These are phyloP conservation scores for Carex sylvatica DNA, from an alignment of 202 grass and related monocot species.

Conservation along the genomic window DNA sequence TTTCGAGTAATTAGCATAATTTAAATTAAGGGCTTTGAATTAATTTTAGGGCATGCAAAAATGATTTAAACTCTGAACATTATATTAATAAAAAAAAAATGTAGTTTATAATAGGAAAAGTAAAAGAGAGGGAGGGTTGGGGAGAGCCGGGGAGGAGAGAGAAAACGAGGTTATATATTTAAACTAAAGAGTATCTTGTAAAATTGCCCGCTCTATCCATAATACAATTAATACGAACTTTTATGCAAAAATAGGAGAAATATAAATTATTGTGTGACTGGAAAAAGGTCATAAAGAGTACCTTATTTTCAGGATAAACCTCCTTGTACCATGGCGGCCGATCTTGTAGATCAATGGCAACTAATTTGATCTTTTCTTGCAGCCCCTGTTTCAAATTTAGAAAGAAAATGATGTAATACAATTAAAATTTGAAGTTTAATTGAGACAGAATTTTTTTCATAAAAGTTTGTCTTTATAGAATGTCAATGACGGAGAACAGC, in stretches of 20 bases:
- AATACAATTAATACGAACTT: background rate
- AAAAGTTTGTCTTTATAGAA: too few species aligned
- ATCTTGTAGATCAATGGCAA: constrained; percentile 60
- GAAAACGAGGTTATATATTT: too few species aligned
- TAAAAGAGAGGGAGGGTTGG: too few species aligned
- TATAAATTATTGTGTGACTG: background rate
- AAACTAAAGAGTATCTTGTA: background rate
- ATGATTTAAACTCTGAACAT: too few species aligned
- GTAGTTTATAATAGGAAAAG: too few species aligned
- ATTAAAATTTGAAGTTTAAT: background rate
- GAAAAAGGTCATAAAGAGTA: background rate
- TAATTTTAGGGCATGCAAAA: too few species aligned
- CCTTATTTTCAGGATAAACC: constrained; percentile 78
- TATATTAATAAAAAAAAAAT: too few species aligned
- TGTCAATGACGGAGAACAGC: too few species aligned
- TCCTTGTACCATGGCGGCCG: constrained; percentile 89
- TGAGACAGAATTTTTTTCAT: background rate
- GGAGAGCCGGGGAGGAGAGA: too few species aligned
- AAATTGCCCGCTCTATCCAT: background rate
- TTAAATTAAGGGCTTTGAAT: too few species aligned
- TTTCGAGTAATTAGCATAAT: too few species aligned
- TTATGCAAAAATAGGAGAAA: too few species aligned
- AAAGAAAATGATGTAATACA: background rate
- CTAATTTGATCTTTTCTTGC: constrained; percentile 62
- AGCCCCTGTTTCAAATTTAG: constrained; percentile 47